These are phyloP conservation scores for Alternaria arbusti DNA, from an alignment of 2,329 filamentous ascomycete species.

Conservation along the genomic window DNA sequence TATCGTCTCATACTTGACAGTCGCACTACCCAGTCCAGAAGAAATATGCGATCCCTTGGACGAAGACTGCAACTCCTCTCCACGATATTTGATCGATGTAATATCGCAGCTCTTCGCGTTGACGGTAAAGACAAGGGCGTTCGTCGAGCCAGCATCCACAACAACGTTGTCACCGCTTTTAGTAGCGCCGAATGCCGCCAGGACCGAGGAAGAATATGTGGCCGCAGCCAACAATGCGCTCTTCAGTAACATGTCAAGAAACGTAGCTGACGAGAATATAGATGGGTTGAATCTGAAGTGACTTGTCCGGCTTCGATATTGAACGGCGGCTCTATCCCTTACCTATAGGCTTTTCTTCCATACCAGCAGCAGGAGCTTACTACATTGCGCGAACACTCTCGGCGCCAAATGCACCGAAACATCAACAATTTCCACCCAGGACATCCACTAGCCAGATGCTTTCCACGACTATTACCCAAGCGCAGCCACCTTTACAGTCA, in stretches of 20 bases:
- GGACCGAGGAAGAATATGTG: conserved; percentile 33
- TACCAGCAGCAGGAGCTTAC: not conserved
- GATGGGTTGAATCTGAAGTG: not conserved
- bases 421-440: conserved; percentile 21
- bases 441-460: conserved; percentile 13
- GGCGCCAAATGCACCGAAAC: conserved; percentile 29
- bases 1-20: conserved; percentile 55
- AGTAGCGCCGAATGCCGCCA: conserved; percentile 47
- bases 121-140: conserved; percentile 43
- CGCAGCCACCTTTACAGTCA: not conserved
- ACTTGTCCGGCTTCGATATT: not conserved
- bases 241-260: conserved; percentile 34
- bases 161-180: conserved; percentile 37
- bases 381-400: conserved; percentile 10
- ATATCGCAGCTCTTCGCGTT: conserved; percentile 64
- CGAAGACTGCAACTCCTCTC: conserved; percentile 64
- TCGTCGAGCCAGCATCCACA: conserved; percentile 44
- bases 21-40: conserved; percentile 65
- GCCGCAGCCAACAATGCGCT: conserved; percentile 31
- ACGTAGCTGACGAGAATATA: not conserved
- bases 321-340: not conserved
- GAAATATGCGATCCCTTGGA: conserved; percentile 62
- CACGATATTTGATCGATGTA: conserved; percentile 66
- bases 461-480: not conserved
- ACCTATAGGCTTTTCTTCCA: conserved; percentile 9